Evolutionary conservation across 2,329 filamentous ascomycete species (phyloP), one percentile per base, ranked within the genome.

Genomic region (Ophiostoma populinum): DNA sequence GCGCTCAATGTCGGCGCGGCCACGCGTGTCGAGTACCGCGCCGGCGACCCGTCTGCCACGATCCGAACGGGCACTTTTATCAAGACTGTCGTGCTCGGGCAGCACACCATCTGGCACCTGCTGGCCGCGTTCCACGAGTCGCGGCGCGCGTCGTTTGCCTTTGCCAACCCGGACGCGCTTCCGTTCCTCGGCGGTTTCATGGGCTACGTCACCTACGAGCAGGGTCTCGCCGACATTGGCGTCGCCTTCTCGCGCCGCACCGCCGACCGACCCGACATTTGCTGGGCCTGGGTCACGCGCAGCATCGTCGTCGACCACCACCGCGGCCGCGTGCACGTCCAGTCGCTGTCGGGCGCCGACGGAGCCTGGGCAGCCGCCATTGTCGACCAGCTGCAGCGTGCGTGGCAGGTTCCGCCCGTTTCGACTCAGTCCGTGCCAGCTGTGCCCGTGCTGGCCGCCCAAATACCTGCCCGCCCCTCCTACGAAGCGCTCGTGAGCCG

Each of bases 141-240:
- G 2, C 38, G 40, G 5, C 36, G 40, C 1, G 30, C 30, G 7
- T 9, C 15, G 5, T 24, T 40, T 11, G 19, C 12, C 16, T 2
- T 7, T 7, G 9, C 18, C 10, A 5, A 10, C 16, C 11, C 4
- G 18, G 6, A 55, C 56, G 0, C 15, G 4, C 15, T 17, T 12
- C 68, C 80, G 0, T 93, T 92, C 50, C 72, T 80, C 54, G 85
- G 82, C 34, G 85, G 85, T 0, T 75, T 92, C 40, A 71, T 92
- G 56, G 85, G 85, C 0, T 92, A 78, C 47, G 67, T 83, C 34
- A 83, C 80, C 0, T 92, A 93, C 41, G 85, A 93, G 52, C 71
- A 85, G 50, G 81, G 82, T 0, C 58, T 92, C 1, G 59, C 64
- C 43, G 71, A 64, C 13, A 73, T 74, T 36, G 54, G 59, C 33